A percentile compares a stretch with the other conserved stretches of the same genome.
phyloP scores from a whole-genome alignment of 2,329 filamentous ascomycete species.

The Bretziella fagacearum region DNA sequence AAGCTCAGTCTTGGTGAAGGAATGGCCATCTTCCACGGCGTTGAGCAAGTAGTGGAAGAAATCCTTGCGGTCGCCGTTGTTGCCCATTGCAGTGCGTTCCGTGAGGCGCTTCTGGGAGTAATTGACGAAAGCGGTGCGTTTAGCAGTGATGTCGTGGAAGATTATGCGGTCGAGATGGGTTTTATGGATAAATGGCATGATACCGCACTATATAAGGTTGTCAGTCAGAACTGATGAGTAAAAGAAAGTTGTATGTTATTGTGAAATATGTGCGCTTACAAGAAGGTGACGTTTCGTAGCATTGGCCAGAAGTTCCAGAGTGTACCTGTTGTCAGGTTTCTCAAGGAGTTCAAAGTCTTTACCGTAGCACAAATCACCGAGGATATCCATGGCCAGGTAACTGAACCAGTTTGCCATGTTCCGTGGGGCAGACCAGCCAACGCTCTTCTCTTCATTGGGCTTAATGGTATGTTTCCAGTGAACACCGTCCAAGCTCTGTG shows the following conservation, averaged over 20 bases:
- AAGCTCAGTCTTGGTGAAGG: constrained; percentile 47
- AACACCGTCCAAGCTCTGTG: background rate
- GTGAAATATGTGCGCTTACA: no score
- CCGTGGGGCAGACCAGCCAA: constrained; percentile 35
- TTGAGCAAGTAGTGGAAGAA: constrained; percentile 63
- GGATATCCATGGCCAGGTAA: constrained; percentile 45
- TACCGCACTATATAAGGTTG: constrained; percentile 38
- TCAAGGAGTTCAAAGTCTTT: constrained; percentile 47
- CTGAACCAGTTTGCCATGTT: constrained; percentile 49
- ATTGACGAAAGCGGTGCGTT: constrained; percentile 51
- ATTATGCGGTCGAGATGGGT: constrained; percentile 50
- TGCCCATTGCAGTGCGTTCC: constrained; percentile 48
- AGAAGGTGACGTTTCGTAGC: constrained; percentile 53
- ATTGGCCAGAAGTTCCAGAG: constrained; percentile 47
- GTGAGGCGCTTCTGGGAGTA: constrained; percentile 52
- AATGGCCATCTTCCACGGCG: constrained; percentile 43
- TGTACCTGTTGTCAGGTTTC: constrained; percentile 42
- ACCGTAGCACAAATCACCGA: constrained; percentile 43
- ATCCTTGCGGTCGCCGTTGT: constrained; percentile 46
- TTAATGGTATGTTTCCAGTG: background rate
- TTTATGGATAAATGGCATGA: constrained; percentile 51
- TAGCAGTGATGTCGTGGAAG: constrained; percentile 48
- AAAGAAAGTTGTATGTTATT: no score
- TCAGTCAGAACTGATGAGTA: background rate
- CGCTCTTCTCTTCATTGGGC: constrained; percentile 28